These are phyloP conservation scores for Fonsecaea multimorphosa DNA, from an alignment of 2,329 filamentous ascomycete genomes.

Conservation along the genomic window DNA sequence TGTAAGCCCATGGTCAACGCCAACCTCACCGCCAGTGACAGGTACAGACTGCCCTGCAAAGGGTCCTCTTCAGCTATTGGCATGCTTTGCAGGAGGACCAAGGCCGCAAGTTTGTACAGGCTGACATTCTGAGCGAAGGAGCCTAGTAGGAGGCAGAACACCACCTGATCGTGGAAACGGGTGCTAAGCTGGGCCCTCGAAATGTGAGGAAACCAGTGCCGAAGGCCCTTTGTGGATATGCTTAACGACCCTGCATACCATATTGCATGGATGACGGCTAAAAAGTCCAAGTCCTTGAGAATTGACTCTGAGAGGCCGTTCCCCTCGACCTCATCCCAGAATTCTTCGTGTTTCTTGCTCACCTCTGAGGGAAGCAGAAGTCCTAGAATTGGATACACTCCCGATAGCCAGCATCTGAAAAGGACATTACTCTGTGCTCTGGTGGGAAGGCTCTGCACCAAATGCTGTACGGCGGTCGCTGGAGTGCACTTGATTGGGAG, in stretches of 20 bases:
- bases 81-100: conserved; percentile 56
- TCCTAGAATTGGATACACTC: conserved; percentile 54
- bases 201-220: conserved; percentile 34
- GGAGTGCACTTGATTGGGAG: conserved; percentile 46
- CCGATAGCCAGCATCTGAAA: conserved; percentile 55
- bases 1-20: conserved; percentile 45
- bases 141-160: conserved; percentile 50
- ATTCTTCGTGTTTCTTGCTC: conserved; percentile 49
- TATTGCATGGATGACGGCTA: conserved; percentile 54
- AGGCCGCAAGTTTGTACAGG: conserved; percentile 53
- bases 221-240: conserved; percentile 46
- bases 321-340: conserved; percentile 50
- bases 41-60: conserved; percentile 55
- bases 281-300: conserved; percentile 50
- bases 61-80: conserved; percentile 57
- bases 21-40: conserved; percentile 53
- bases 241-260: conserved; percentile 58
- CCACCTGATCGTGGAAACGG: conserved; percentile 51
- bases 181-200: conserved; percentile 47
- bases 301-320: conserved; percentile 45
- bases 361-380: conserved; percentile 53
- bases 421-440: conserved; percentile 54
- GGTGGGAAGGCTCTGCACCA: conserved; percentile 51
- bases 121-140: conserved; percentile 55
- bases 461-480: conserved; percentile 47